These are phyloP conservation scores for Erigeron philadelphicus DNA, from an alignment of 140 eudicot genomes.

Conservation along the genomic window DNA sequence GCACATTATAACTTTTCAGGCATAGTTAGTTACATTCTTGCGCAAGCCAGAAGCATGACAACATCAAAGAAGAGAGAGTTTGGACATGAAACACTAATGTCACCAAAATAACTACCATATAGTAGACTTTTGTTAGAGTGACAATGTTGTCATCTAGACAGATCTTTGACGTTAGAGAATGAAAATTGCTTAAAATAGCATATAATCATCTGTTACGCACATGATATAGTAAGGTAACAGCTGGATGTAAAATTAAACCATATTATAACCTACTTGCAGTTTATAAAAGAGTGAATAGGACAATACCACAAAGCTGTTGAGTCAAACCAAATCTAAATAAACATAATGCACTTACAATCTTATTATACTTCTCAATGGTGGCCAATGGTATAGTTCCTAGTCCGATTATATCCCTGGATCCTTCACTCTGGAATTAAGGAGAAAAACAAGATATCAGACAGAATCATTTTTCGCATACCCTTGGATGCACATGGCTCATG, in stretches of 20 bases:
- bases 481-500: constrained; percentile 7
- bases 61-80: too few species aligned
- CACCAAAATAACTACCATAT: too few species aligned
- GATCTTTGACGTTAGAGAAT: neutral
- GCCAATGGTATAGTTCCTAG: constrained; percentile 94
- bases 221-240: neutral
- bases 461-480: neutral
- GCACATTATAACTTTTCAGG: too few species aligned
- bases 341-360: constrained; percentile 54
- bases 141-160: neutral
- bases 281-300: neutral
- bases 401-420: constrained; percentile 68
- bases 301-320: constrained; percentile 1
- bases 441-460: constrained; percentile 18
- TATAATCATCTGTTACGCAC: neutral
- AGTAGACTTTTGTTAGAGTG: neutral
- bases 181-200: neutral
- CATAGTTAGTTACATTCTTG: too few species aligned
- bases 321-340: constrained; percentile 11
- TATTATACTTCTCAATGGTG: constrained; percentile 77
- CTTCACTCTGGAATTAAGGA: constrained; percentile 60
- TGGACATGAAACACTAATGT: too few species aligned
- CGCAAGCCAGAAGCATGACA: neutral
- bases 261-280: neutral
- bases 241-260: constrained; percentile 2